Base-by-base conservation (phyloP, 2,329 filamentous ascomycete species). In the Lecanicillium sp. region DNA sequence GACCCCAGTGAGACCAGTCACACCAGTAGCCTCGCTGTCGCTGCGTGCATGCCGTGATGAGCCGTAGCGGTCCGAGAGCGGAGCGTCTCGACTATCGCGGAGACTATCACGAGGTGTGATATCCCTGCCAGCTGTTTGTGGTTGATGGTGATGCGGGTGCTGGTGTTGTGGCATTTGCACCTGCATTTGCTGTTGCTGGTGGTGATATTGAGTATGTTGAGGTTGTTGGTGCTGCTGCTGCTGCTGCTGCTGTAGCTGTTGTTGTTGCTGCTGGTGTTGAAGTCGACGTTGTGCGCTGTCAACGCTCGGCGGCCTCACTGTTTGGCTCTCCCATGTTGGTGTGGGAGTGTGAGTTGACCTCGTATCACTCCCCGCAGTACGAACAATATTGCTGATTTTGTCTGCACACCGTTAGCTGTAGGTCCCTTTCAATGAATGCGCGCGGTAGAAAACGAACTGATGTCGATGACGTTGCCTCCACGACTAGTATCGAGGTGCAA, bases 351-450 rank as follows among this genome's bases (percentile, higher is more conserved):
- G 60, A 20, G 62, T 54, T 37, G 73, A 75, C 48, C 74, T 69
- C 11, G 67, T 65, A 49, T 92, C 87, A 51, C 66, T 77, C 46
- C 75, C 65, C 12, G 81, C 84, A 14, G 87, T 88, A 50, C 88
- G 84, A 44, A 97, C 87, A 60, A 97, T 86, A 58, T 79, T 92
- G 63, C 87, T 94, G 48, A 97, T 79, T 74, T 96, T 97, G 63
- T 95, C 90, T 96, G 61, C 38, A 17, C 30, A 48, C 45, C 33
- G 44, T 53, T 52, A 55, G 58, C 48, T 36, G 43, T 35, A 39
- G 42, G 35, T 34, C 40, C 34, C 31, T 48, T 44, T 49, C 46
- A 45, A 44, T 42, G 22, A 7, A 25, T 36, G 44, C 46, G 38
- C 22, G 18, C 9, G 35, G 27, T 6, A 46, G 48, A 48, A 41